phyloP scores from a whole-genome alignment of 2,329 filamentous ascomycete species.

The Aureobasidium sp. region DNA sequence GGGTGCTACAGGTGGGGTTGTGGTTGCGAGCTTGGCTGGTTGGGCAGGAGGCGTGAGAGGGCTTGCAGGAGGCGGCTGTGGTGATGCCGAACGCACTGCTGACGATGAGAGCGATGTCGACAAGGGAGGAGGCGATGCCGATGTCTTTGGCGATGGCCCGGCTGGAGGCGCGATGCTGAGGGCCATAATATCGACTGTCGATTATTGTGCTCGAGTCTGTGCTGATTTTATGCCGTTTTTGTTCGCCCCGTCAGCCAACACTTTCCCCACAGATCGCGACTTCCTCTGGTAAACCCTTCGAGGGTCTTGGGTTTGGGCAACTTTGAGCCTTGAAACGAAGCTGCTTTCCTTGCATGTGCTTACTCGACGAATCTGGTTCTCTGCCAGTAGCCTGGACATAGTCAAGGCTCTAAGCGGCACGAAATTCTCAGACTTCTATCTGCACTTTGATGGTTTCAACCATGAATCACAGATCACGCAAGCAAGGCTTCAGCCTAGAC shows the following conservation, averaged over 20 bases:
- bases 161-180: slow-evolving; percentile 20
- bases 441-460: not conserved
- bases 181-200: slow-evolving; percentile 17
- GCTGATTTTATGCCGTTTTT: slow-evolving; percentile 11
- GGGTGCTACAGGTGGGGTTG: not conserved
- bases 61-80: slow-evolving; percentile 15
- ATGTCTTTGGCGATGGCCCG: slow-evolving; percentile 15
- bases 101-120: not conserved
- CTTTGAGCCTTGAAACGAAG: not conserved
- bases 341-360: not conserved
- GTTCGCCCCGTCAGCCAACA: not conserved
- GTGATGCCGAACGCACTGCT: slow-evolving; percentile 10
- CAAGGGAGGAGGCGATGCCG: slow-evolving; percentile 4
- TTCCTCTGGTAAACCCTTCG: not conserved
- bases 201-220: slow-evolving; percentile 10
- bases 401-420: not conserved
- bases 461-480: not conserved
- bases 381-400: not conserved
- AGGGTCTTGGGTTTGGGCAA: not conserved
- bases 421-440: too few relatives aligned
- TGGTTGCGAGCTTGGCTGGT: not conserved
- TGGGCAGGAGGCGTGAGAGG: slow-evolving; percentile 14
- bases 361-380: not conserved
- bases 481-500: not conserved
- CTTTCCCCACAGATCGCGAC: slow-evolving; percentile 1